Evolutionary conservation across 176 grass and related monocot genomes (phyloP).

Genomic region (Tillandsia leiboldiana): DNA sequence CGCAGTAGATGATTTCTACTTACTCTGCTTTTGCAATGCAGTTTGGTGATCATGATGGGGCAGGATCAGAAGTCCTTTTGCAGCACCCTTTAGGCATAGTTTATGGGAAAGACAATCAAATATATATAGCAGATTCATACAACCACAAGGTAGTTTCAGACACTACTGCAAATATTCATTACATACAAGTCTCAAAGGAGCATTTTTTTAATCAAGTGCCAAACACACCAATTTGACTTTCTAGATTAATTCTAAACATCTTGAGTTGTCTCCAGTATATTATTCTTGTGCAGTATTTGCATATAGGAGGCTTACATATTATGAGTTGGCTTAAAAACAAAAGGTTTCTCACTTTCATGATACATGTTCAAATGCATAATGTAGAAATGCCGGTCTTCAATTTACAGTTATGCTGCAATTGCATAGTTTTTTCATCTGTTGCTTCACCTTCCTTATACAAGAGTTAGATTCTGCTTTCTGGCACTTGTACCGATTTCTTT

Average conservation of each 20-base stretch:
- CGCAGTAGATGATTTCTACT: conserved; percentile 10
- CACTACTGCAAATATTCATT: too few relatives aligned
- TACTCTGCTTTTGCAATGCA: conserved; percentile 21
- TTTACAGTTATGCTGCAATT: neutral
- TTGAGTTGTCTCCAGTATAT: too few relatives aligned
- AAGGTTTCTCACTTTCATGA: too few relatives aligned
- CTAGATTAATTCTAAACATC: too few relatives aligned
- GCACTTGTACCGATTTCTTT: neutral
- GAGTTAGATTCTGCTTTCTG: neutral
- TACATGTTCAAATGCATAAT: neutral
- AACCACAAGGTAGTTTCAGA: conserved; percentile 75
- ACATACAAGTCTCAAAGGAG: too few relatives aligned
- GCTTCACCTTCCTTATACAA: neutral
- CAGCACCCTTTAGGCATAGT: conserved; percentile 83
- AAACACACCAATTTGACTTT: too few relatives aligned
- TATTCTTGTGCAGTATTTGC: too few relatives aligned
- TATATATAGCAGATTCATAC: conserved; percentile 95
- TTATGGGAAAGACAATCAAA: conserved; percentile 63
- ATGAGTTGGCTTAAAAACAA: too few relatives aligned
- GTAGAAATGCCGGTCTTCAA: neutral
- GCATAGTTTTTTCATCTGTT: neutral
- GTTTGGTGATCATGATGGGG: conserved; percentile 91
- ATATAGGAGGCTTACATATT: too few relatives aligned
- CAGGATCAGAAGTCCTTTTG: conserved; percentile 65
- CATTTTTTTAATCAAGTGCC: too few relatives aligned